A percentile compares a stretch with the other conserved stretches of the same genome.
phyloP scores from a whole-genome alignment of 2,329 filamentous ascomycete species.

The Aspergillus latus region DNA sequence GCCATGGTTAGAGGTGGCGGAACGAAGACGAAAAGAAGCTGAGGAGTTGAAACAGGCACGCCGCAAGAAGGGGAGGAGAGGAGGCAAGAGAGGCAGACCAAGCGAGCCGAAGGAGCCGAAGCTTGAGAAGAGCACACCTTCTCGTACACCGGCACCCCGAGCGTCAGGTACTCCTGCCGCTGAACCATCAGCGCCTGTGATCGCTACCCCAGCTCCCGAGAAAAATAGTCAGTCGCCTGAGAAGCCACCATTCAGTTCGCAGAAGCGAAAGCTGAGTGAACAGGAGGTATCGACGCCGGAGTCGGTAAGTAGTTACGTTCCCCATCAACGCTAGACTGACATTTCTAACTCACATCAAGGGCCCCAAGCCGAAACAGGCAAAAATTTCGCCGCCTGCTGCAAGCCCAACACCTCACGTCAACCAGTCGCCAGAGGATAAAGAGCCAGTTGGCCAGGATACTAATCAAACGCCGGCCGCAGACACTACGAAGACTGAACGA shows the following conservation, averaged over 20 bases:
- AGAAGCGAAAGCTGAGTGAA: conserved; percentile 49
- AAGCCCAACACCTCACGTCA: conserved; percentile 23
- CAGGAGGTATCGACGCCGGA: conserved; percentile 31
- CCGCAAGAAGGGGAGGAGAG: conserved; percentile 57
- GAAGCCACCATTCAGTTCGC: conserved; percentile 31
- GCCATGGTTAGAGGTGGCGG: conserved; percentile 75
- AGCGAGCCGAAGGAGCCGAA: conserved; percentile 56
- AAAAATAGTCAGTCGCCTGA: conserved; percentile 26
- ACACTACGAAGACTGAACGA: conserved; percentile 33
- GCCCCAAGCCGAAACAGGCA: conserved; percentile 44
- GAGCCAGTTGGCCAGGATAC: conserved; percentile 30
- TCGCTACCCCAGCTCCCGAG: conserved; percentile 27
- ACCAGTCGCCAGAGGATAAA: conserved; percentile 33
- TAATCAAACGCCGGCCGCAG: conserved; percentile 23
- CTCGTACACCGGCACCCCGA: conserved; percentile 29
- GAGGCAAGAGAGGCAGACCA: conserved; percentile 58
- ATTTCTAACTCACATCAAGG: conserved; percentile 35
- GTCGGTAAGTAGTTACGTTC: conserved; percentile 28
- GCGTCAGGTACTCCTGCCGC: conserved; percentile 25
- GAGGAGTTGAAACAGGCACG: conserved; percentile 58
- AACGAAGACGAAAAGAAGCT: conserved; percentile 62
- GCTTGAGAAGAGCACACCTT: conserved; percentile 46
- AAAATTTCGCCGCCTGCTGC: conserved; percentile 34
- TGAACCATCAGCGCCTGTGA: conserved; percentile 8
- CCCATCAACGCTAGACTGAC: not conserved